A percentile compares a stretch with the other conserved stretches of the same genome.
These are phyloP conservation scores for Magnaporthiopsis rhizophila DNA, from an alignment of 2,329 filamentous ascomycete species.

Conservation along the genomic window DNA sequence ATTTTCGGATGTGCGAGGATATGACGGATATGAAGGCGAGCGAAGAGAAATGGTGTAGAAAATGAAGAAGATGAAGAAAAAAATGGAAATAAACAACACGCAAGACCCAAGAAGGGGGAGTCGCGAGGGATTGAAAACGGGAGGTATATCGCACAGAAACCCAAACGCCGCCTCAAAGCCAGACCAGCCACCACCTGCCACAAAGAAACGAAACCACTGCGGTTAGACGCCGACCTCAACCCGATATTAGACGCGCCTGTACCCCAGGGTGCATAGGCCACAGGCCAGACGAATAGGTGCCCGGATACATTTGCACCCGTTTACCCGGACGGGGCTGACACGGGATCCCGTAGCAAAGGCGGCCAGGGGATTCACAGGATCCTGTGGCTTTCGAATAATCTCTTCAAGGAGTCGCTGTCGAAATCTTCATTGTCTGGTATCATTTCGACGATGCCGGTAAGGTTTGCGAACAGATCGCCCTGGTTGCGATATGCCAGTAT, in stretches of 20 bases:
- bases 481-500: slow-evolving; percentile 80
- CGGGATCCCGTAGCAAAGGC: no score
- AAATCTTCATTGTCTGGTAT: slow-evolving; percentile 63
- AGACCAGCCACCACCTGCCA: neutral
- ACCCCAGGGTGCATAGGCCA: neutral
- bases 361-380: slow-evolving; percentile 32
- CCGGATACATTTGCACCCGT: no score
- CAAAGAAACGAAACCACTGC: neutral
- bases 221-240: no score
- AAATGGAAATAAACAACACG: neutral
- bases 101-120: neutral
- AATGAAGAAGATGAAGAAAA: no score
- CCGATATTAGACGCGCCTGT: neutral
- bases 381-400: slow-evolving; percentile 42
- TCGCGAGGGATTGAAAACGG: neutral
- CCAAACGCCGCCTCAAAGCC: neutral
- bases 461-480: slow-evolving; percentile 82
- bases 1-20: neutral
- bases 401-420: slow-evolving; percentile 43
- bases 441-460: slow-evolving; percentile 81
- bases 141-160: neutral
- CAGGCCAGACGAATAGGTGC: no score
- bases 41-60: no score
- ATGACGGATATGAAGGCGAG: neutral
- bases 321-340: no score